Evolutionary conservation across 2,329 filamentous ascomycete genomes (phyloP), one percentile per base, ranked within the genome.

Genomic region (Calcarisporium arbuscula): DNA sequence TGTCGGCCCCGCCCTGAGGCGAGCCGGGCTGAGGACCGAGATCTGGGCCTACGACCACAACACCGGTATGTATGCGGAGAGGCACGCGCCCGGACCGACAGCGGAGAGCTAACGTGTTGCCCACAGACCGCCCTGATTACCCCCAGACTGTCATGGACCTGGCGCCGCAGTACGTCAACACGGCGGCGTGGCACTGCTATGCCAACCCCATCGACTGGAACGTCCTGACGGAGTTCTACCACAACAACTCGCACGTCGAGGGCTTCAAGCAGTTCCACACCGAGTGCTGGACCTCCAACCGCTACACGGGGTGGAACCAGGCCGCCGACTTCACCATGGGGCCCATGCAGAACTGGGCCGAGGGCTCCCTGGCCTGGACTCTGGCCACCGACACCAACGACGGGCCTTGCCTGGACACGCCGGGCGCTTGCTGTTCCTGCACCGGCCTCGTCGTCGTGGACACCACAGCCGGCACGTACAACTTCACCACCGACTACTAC

Each of bases 381-480:
- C 51, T 68, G 22, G 65, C 57, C 3, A 66, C 62, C 6, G 57
- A 65, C 48, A 52, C 49, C 6, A 49, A 54, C 7, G 59, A 60
- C 42, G 64, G 64, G 1, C 65, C 65, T 6, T 59, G 63, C 41
- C 53, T 66, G 25, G 44, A 53, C 7, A 56, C 56, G 28, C n/a
- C n/a, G n/a, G 36, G 40, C 10, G 58, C 57, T 12, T 69, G 64
- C 44, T 43, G 35, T 8, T 55, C 52, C 9, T 68, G 65, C 47
- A 57, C 57, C 3, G 76, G 75, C 8, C 61, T 79, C 7, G 72
- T 76, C 31, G 68, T 68, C 11, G 60, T 80, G 41, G 70, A 80
- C 54, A 47, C 56, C 12, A n/a, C n/a, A n/a, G n/a, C n/a, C n/a
- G 55, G 52, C 16, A 58, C 55, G 4, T 72, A 71, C 48, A 55